These are phyloP conservation scores for Yamadazyma sp. DNA, from an alignment of 1,139 yeast genomes.

Conservation along the genomic window DNA sequence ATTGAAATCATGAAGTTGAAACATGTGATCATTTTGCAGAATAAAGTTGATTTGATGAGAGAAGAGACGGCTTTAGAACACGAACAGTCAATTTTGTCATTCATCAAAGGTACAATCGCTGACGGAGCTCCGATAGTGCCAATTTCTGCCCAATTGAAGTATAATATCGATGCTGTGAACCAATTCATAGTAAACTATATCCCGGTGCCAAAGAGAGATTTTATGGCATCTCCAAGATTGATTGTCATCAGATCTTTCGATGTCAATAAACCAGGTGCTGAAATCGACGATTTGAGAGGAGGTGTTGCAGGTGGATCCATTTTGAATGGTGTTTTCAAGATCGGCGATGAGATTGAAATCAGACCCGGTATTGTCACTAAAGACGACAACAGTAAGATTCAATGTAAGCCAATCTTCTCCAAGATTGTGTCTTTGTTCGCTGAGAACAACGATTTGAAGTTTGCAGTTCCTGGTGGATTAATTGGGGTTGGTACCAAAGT, in stretches of 20 bases:
- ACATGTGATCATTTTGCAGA: slow-evolving; percentile 94
- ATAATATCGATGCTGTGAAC: slow-evolving; percentile 97
- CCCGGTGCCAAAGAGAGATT: slow-evolving; percentile 96
- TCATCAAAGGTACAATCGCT: slow-evolving; percentile 96
- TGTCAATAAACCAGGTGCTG: slow-evolving; percentile 98
- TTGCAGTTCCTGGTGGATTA: slow-evolving; percentile 99
- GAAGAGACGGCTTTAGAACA: slow-evolving; percentile 96
- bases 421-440: slow-evolving; percentile 93
- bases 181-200: slow-evolving; percentile 93
- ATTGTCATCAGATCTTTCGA: slow-evolving; percentile 98
- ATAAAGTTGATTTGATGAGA: slow-evolving; percentile 98
- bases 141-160: slow-evolving; percentile 96
- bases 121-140: slow-evolving; percentile 99
- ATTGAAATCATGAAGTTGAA: slow-evolving; percentile 98
- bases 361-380: slow-evolving; percentile 98
- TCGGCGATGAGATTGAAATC: slow-evolving; percentile 98
- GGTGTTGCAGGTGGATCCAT: slow-evolving; percentile 99
- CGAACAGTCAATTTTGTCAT: slow-evolving; percentile 85
- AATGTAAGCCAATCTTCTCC: slow-evolving; percentile 94
- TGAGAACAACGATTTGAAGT: slow-evolving; percentile 95
- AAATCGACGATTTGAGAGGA: slow-evolving; percentile 94
- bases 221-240: slow-evolving; percentile 87
- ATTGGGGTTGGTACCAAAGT: slow-evolving; percentile 99
- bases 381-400: slow-evolving; percentile 88
- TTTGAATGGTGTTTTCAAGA: slow-evolving; percentile 91